A percentile compares a stretch with the other conserved stretches of the same genome.
phyloP scores from a whole-genome alignment of 2,329 filamentous ascomycete species.

The Fusarium sp. region DNA sequence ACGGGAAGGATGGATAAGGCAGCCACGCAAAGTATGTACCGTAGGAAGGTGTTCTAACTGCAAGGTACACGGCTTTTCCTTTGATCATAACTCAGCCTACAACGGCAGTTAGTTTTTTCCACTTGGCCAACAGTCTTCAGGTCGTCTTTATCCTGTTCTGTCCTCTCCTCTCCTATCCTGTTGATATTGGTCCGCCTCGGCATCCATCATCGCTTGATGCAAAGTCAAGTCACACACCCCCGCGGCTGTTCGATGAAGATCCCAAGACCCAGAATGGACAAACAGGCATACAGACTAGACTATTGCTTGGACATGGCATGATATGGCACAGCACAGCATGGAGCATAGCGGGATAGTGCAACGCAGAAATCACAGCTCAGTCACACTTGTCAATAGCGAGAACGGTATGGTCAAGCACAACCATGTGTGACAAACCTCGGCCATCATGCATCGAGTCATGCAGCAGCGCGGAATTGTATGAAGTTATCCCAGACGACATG shows the following conservation, averaged over 20 bases:
- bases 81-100: slow-evolving; percentile 10
- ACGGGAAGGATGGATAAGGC: slow-evolving; percentile 29
- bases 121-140: slow-evolving; percentile 25
- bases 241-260: slow-evolving; percentile 18
- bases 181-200: slow-evolving; percentile 13
- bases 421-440: slow-evolving; percentile 37
- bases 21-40: slow-evolving; percentile 13
- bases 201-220: slow-evolving; percentile 19
- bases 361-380: slow-evolving; percentile 22
- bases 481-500: slow-evolving; percentile 28
- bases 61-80: slow-evolving; percentile 34
- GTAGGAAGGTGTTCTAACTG: slow-evolving; percentile 20
- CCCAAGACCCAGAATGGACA: slow-evolving; percentile 24
- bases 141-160: slow-evolving; percentile 12
- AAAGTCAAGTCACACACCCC: slow-evolving; percentile 31
- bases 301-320: slow-evolving; percentile 29
- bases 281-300: slow-evolving; percentile 27
- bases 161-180: neutral
- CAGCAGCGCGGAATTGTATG: slow-evolving; percentile 38
- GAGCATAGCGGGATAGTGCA: slow-evolving; percentile 19
- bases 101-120: slow-evolving; percentile 30
- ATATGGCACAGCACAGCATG: slow-evolving; percentile 39
- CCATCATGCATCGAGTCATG: slow-evolving; percentile 37
- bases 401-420: slow-evolving; percentile 30
- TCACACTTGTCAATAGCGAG: slow-evolving; percentile 27